A percentile compares a stretch with the other conserved stretches of the same genome.
phyloP scores from a whole-genome alignment of 306 rosid genomes.

The Cicer pinnatifidum region DNA sequence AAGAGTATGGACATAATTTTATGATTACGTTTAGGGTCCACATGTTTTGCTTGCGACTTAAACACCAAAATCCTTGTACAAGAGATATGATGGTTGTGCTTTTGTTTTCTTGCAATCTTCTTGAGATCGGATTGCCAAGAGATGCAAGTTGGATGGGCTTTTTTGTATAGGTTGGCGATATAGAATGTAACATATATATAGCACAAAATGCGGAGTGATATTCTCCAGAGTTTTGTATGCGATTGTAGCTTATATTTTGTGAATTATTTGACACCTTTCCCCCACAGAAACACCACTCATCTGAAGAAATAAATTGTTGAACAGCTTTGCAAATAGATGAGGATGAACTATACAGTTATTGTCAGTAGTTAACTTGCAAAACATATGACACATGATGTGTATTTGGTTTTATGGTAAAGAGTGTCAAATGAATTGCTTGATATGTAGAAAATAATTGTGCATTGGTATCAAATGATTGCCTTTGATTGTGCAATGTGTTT shows the following conservation, averaged over 20 bases:
- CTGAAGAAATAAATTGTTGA: slow-evolving; percentile 16
- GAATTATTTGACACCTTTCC: slow-evolving; percentile 29
- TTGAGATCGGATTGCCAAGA: slow-evolving; percentile 55
- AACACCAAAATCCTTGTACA: slow-evolving; percentile 55
- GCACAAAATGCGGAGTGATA: slow-evolving; percentile 63
- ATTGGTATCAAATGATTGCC: not conserved
- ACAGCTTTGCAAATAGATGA: not conserved
- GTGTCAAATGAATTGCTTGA: not conserved
- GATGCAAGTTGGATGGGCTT: slow-evolving; percentile 66
- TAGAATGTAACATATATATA: slow-evolving; percentile 71
- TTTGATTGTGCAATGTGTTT: slow-evolving; percentile 18
- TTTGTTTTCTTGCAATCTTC: slow-evolving; percentile 52
- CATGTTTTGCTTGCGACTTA: slow-evolving; percentile 53
- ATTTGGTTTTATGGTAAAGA: slow-evolving; percentile 3
- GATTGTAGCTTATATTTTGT: slow-evolving; percentile 51
- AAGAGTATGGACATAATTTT: slow-evolving; percentile 43
- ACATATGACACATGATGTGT: not conserved
- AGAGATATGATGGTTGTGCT: slow-evolving; percentile 66
- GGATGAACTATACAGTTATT: slow-evolving; percentile 5
- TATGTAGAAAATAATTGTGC: slow-evolving; percentile 2
- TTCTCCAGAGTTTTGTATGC: slow-evolving; percentile 63
- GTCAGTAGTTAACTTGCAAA: slow-evolving; percentile 27
- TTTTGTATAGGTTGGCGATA: slow-evolving; percentile 75
- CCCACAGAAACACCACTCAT: not conserved
- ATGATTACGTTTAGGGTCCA: slow-evolving; percentile 40